Conservation (phyloP, 208 protist genomes). For the Porcisia hertigi region DNA sequence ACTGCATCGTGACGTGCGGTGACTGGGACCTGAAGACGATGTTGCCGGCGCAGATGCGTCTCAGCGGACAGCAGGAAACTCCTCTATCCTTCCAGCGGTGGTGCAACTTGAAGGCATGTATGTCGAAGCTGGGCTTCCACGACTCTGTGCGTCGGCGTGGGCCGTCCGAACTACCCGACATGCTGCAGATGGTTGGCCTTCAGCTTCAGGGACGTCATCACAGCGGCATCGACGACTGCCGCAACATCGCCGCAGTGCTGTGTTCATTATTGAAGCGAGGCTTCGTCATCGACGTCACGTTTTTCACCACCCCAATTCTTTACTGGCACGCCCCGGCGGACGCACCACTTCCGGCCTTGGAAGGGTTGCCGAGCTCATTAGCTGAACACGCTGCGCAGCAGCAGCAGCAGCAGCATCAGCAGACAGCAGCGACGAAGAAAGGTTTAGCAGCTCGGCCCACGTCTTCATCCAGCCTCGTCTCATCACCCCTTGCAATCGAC, state of each 20-base stretch:
- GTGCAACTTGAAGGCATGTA: conserved; percentile 92
- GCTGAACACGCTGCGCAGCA: background rate
- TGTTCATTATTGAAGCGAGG: conserved; percentile 49
- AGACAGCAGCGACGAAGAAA: background rate
- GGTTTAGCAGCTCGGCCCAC: background rate
- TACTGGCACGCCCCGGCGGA: conserved; percentile 26
- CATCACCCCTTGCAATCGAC: conserved; percentile 19
- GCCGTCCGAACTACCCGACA: conserved; percentile 48
- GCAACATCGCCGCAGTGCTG: conserved; percentile 90
- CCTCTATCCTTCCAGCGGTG: conserved; percentile 54
- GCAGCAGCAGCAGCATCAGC: background rate
- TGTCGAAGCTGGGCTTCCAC: conserved; percentile 29
- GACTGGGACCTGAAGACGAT: conserved; percentile 94
- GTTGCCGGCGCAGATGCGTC: conserved; percentile 67
- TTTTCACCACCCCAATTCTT: background rate
- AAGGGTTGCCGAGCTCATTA: conserved; percentile 18
- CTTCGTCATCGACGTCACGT: conserved; percentile 44
- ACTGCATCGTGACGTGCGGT: conserved; percentile 92
- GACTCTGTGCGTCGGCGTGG: background rate
- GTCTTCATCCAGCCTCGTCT: background rate
- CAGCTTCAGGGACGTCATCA: conserved; percentile 85
- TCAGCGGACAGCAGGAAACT: conserved; percentile 27
- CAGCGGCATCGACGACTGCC: conserved; percentile 93
- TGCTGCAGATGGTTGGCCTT: conserved; percentile 72
- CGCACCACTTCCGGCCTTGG: conserved; percentile 7